Evolutionary conservation across 1,139 yeast species (phyloP).

Genomic region (Lodderomyces theae): DNA sequence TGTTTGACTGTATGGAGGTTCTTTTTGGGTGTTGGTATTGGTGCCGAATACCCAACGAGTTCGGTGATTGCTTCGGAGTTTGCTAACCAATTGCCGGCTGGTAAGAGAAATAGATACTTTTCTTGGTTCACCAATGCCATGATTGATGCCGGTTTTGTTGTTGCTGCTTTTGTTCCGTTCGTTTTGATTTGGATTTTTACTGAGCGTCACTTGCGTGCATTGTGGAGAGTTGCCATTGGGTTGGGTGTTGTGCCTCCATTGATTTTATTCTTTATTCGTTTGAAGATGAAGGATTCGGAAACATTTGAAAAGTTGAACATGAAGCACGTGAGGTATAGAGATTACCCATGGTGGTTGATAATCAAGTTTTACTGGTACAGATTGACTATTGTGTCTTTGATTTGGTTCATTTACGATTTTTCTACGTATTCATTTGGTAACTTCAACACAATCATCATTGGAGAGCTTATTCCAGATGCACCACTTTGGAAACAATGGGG

Average conservation of each 20-base stretch:
- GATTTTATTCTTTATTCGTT: slow-evolving; percentile 70
- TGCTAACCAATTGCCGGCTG: slow-evolving; percentile 70
- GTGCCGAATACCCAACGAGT: slow-evolving; percentile 91
- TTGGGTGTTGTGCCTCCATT: slow-evolving; percentile 90
- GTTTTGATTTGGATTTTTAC: slow-evolving; percentile 81
- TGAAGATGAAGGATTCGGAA: slow-evolving; percentile 69
- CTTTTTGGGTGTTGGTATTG: slow-evolving; percentile 80
- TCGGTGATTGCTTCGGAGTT: slow-evolving; percentile 94
- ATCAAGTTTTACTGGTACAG: slow-evolving; percentile 85
- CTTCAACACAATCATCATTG: slow-evolving; percentile 68
- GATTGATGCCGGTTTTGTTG: slow-evolving; percentile 86
- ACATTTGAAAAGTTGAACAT: slow-evolving; percentile 69
- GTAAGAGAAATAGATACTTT: slow-evolving; percentile 84
- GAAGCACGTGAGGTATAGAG: slow-evolving; percentile 45
- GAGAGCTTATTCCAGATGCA: slow-evolving; percentile 47
- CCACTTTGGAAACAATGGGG: slow-evolving; percentile 72
- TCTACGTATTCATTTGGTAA: slow-evolving; percentile 84
- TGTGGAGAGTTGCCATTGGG: slow-evolving; percentile 89
- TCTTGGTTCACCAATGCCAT: slow-evolving; percentile 83
- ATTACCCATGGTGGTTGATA: slow-evolving; percentile 64
- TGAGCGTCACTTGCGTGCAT: slow-evolving; percentile 65
- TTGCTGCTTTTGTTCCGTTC: slow-evolving; percentile 81
- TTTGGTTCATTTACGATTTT: slow-evolving; percentile 92
- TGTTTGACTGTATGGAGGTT: slow-evolving; percentile 83
- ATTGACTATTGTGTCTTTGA: slow-evolving; percentile 61